A percentile compares a stretch with the other conserved stretches of the same genome.
phyloP scores from a whole-genome alignment of 2,329 filamentous ascomycete genomes.

The Nemania abortiva region DNA sequence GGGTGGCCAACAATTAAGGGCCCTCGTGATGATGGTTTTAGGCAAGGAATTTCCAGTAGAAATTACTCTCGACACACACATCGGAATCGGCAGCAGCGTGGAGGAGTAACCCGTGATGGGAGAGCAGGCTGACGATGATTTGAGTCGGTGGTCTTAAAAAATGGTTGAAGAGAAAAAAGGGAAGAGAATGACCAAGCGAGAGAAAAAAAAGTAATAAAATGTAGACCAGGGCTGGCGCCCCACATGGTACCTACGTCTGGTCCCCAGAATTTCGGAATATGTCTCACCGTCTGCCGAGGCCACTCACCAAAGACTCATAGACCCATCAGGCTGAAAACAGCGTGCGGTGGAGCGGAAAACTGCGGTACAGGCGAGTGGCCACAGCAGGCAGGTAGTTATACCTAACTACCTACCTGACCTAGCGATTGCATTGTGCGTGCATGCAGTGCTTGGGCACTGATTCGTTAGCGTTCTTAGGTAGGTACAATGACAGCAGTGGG shows the following conservation, averaged over 20 bases:
- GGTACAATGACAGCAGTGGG: conserved; percentile 25
- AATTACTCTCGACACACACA: conserved; percentile 69
- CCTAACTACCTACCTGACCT: too few relatives aligned
- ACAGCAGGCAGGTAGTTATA: conserved; percentile 2
- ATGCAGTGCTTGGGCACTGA: conserved; percentile 17
- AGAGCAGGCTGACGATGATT: conserved; percentile 57
- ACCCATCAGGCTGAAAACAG: conserved; percentile 1
- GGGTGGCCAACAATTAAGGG: conserved; percentile 70
- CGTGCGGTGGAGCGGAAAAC: conserved; percentile 9
- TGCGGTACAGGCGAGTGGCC: neutral
- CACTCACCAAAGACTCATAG: neutral
- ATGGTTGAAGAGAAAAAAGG: conserved; percentile 47
- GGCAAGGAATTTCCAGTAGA: conserved; percentile 65
- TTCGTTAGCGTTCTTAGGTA: conserved; percentile 24
- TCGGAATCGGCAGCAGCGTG: conserved; percentile 65
- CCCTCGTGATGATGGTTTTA: conserved; percentile 78
- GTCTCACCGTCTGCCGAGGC: conserved; percentile 37
- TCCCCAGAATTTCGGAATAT: conserved; percentile 39
- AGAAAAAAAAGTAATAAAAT: conserved; percentile 38
- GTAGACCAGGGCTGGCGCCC: neutral
- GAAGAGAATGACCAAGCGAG: conserved; percentile 20
- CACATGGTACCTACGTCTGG: conserved; percentile 24
- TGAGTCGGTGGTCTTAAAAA: conserved; percentile 60
- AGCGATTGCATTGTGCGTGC: conserved; percentile 3
- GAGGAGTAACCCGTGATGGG: conserved; percentile 38